Base-by-base conservation (phyloP, 345 rosid genomes). In the Xanthoceras sorbifolium region DNA sequence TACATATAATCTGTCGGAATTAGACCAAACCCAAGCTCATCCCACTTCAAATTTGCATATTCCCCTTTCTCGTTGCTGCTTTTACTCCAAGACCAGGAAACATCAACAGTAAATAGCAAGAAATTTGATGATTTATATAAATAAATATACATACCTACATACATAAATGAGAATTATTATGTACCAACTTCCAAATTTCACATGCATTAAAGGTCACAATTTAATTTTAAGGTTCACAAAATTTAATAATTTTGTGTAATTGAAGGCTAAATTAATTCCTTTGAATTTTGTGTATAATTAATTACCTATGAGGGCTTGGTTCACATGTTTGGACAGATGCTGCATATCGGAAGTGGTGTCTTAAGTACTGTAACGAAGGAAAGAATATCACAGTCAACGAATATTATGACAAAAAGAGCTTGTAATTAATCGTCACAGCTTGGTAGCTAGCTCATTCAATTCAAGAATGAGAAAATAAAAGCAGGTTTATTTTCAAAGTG, bases 1-100 rank as follows among this genome's bases (percentile, higher is more conserved):
- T 69, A 85, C 88, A 85, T 87, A 63, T 69, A 81, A 79, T 87
- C 87, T 0, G 84, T 69, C 0, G 79, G 79, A n/a, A 63, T 78
- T 1, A 69, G 71, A 52, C 64, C 52, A 34, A 81, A 87, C 23
- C 84, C 84, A 17, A 83, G 80, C n/a, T 79, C 55, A 25, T 87
- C 88, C 88, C 85, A 83, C 20, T 85, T 72, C 32, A 82, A 29
- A 29, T 81, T 4, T 0, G 79, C 66, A 68, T n/a, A 64, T 73
- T 63, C 60, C 22, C 1, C 68, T 17, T 44, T 62, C 1, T 5
- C 29, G 14, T 73, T n/a, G 6, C 57, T 61, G 36, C 18, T 68
- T 68, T 26, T 32, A 29, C 3, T 9, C 3, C 62, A 42, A 55
- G 23, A 36, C 22, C 34, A 64, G 22, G 38, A 31, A 18, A 17